Evolutionary conservation across 1,284 basidiomycete species (phyloP), one percentile per base, ranked within the genome.

Genomic region (Cutaneotrichosporon sp.): DNA sequence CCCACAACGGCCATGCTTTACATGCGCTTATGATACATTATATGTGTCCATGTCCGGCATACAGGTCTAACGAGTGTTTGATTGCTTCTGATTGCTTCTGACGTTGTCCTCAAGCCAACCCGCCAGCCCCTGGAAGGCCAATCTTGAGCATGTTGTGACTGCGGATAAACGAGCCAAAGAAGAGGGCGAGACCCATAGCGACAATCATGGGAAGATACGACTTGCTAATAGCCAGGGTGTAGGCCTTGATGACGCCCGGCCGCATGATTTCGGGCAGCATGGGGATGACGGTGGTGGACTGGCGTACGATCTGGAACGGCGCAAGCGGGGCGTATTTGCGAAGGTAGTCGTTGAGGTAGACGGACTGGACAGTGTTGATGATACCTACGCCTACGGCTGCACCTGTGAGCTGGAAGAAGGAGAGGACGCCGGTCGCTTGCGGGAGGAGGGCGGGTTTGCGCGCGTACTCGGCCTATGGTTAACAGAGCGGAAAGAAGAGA

Each of bases 161-260:
- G 63, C 75, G 74, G 61, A 83, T 75, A 46, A 81, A 72, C 18
- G 77, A 60, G 4, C 76, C 82, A 32, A 70, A 74, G 5, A 80
- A 42, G 10, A 79, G 72, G 0, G 77, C 75, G 5, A 82, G 64
- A 1, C 72, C 72, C 16, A 79, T 74, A 40, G 78, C 76, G 1
- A 80, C 76, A 30, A 83, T 81, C 34, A 81, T 78, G 30, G 83
- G 81, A 42, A 84, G 72, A 66, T 82, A 83, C n/a, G 76, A 75
- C 59, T 75, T 69, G 59, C 74, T 72, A 60, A 83, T 77, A 14
- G 80, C 81, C n/a, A 72, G 70, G 22, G 81, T 73, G 70, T 84
- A 84, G 8, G 82, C 81, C 16, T 80, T 74, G 61, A 83, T 79
- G 61, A 82, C 80, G 3, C 72, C 69, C 3, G 70, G 67, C 58